Evolutionary conservation across 257 asterid genomes (phyloP), one percentile per base, ranked within the genome.

Genomic region (Solanum pimpinellifolium): DNA sequence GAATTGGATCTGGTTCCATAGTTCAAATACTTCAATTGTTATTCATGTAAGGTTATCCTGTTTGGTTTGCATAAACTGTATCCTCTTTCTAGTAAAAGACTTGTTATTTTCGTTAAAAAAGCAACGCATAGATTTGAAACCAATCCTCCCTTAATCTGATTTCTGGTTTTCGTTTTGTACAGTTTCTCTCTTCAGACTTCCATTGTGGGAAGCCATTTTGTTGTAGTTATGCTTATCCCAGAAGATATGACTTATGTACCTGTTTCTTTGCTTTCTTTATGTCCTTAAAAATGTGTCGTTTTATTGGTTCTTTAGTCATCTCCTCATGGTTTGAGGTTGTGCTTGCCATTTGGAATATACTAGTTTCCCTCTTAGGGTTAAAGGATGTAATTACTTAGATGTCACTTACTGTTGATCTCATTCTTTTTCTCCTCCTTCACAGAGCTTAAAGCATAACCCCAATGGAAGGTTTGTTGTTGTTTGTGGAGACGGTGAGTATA

Each of bases 391-490:
- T 81, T 31, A 49, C 85, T 52, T 52, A 81, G 69, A 16, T 59
- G 42, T 90, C 68, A 87, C 88, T 49, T 68, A 14, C 8, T 29
- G 73, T 77, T 77, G 42, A 37, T 56, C 42, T 68, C 56, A 47
- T 69, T 69, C 52, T 49, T 23, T 66, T 18, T 72, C 46, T 88
- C 42, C 60, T 25, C 52, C 11, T 83, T 88, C 86, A 86, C 95
- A 96, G 99, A 96, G 92, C 90, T 94, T 96, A 88, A 96, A 95
- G 95, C 99, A 96, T 93, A 96, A 96, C 87, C 98, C 99, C 60
- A 97, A 96, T 91, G 99, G 99, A 85, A 91, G 99, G 93, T 96
- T 97, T 83, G 99, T 97, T 49, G 98, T 96, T 87, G 99, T 95
- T 44, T 96, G 99, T 68, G 99, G 99, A 83, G 99, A 97, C 88